phyloP scores from a whole-genome alignment of 345 rosid genomes.

The Eutrema yunnanense region DNA sequence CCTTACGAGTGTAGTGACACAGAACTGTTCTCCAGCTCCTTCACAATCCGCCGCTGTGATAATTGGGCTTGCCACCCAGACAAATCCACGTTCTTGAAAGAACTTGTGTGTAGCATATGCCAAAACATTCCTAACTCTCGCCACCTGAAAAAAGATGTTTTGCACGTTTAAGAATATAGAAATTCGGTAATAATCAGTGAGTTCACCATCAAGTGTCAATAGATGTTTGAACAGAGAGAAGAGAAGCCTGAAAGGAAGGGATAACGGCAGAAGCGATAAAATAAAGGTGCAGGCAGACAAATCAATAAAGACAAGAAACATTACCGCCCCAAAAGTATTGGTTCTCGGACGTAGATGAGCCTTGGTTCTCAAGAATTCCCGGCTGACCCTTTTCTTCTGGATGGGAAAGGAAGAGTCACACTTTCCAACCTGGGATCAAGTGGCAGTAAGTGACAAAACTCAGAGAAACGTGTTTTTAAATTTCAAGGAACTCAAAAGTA shows the following conservation, averaged over 20 bases:
- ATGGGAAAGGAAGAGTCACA: constrained; percentile 89
- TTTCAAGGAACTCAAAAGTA: not conserved
- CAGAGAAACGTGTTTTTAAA: not conserved
- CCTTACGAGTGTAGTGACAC: constrained; percentile 94
- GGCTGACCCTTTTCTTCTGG: constrained; percentile 91
- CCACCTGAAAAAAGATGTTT: constrained; percentile 47
- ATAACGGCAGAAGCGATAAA: not conserved
- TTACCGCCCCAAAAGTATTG: constrained; percentile 91
- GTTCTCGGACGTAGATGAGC: constrained; percentile 99
- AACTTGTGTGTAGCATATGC: constrained; percentile 94
- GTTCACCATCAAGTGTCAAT: not conserved
- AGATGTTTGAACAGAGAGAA: not conserved
- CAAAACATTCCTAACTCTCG: constrained; percentile 90
- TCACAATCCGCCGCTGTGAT: constrained; percentile 96
- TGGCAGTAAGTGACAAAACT: not conserved
- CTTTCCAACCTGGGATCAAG: constrained; percentile 59
- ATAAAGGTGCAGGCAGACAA: not conserved
- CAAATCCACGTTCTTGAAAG: constrained; percentile 90
- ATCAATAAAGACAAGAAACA: not conserved
- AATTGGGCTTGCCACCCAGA: constrained; percentile 97
- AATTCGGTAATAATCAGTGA: not conserved
- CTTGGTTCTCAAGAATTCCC: constrained; percentile 89
- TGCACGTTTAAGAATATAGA: not conserved
- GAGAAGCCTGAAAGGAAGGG: not conserved
- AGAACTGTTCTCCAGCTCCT: constrained; percentile 99